Evolutionary conservation across 2,329 filamentous ascomycete genomes (phyloP), one percentile per base, ranked within the genome.

Genomic region (Trichoderma sp.): DNA sequence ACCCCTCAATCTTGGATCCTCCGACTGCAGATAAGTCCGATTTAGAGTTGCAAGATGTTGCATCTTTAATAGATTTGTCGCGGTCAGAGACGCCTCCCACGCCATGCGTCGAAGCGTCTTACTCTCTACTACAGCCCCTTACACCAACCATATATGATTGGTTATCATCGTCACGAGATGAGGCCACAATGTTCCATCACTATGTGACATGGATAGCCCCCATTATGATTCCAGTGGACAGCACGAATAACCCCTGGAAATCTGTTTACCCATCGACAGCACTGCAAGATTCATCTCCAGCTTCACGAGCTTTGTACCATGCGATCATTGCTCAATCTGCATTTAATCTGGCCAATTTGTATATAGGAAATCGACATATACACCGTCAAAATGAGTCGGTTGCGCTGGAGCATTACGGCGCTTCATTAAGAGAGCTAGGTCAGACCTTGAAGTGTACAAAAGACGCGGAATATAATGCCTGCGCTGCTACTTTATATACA

Each of bases 161-260:
- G 7, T 14, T 49, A 16, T 46, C 51, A 21, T 0, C 21, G 14
- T 46, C 52, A 13, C 21, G 26, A 32, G 63, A 66, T 26, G 63
- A 66, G 14, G 63, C 52, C 26, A 66, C 43, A 14, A 56, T 66
- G 16, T 66, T 66, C 18, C 16, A 66, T n/a, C 63, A 66, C 52
- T 66, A 66, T n/a, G 52, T 66, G 28, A 66, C 63, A 26, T 66
- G 63, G 63, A 43, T 66, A 11, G 63, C 63, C 7, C 63, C 63
- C n/a, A 16, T 66, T 8, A 66, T 66, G 63, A 66, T 66, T 10
- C 63, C 63, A 14, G 63, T 66, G 18, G 63, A 66, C 21, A 32
- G 28, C n/a, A 39, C 52, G 5, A 28, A 58, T 18, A 66, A 66
- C 21, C 63, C 52, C 6, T 66, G 63, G 63, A 66, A 56, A 13